Evolutionary conservation across 1,139 yeast genomes (phyloP).

Genomic region (Tardiomyces digboiensis): DNA sequence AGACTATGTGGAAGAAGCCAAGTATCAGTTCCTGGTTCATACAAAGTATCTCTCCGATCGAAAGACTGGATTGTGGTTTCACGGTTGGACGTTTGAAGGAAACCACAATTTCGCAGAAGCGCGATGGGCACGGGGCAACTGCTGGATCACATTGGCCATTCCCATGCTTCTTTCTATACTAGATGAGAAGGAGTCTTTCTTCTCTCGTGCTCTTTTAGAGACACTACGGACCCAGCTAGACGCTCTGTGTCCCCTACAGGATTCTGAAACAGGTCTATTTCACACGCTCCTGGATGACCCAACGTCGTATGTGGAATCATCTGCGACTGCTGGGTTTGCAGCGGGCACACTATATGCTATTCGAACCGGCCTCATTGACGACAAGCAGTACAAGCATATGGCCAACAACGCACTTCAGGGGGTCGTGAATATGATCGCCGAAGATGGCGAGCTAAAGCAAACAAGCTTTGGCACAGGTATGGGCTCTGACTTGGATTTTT

Average conservation of each 20-base stretch:
- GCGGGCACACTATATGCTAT: slow-evolving; percentile 28
- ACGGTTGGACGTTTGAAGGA: slow-evolving; percentile 29
- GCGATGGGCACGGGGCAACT: slow-evolving; percentile 31
- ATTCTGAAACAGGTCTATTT: slow-evolving; percentile 24
- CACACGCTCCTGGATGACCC: slow-evolving; percentile 28
- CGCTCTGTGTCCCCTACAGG: slow-evolving; percentile 22
- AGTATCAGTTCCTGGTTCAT: slow-evolving; percentile 28
- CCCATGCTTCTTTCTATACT: slow-evolving; percentile 29
- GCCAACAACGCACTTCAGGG: slow-evolving; percentile 28
- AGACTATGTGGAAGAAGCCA: slow-evolving; percentile 27
- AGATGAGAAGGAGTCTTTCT: slow-evolving; percentile 21
- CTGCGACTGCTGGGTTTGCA: slow-evolving; percentile 32
- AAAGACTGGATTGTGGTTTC: slow-evolving; percentile 27
- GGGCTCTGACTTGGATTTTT: slow-evolving; percentile 27
- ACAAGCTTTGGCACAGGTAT: slow-evolving; percentile 31
- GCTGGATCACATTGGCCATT: slow-evolving; percentile 30
- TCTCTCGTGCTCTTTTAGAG: slow-evolving; percentile 22
- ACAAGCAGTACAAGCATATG: slow-evolving; percentile 15
- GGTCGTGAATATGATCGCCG: slow-evolving; percentile 22
- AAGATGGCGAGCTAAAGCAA: slow-evolving; percentile 25
- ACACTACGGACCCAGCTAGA: slow-evolving; percentile 25
- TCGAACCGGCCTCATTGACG: slow-evolving; percentile 19
- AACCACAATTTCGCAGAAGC: slow-evolving; percentile 28
- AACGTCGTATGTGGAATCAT: slow-evolving; percentile 25
- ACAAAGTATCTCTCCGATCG: slow-evolving; percentile 26